Percentiles rank a stretch among this genome's conserved stretches.
Evolutionary conservation across 202 grass and related monocot species (phyloP).

Genomic region (Musa balbisiana): DNA sequence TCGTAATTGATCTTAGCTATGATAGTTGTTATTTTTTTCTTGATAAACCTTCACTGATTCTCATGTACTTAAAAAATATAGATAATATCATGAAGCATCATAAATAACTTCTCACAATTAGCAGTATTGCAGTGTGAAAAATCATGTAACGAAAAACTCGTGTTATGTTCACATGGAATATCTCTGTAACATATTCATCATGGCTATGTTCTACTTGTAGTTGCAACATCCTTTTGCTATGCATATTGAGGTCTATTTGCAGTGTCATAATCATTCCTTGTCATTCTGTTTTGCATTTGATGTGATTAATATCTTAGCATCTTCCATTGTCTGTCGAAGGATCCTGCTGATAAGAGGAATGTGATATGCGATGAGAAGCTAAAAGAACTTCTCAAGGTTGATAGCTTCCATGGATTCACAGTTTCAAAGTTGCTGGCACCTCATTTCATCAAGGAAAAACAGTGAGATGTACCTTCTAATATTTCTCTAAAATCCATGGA

Average conservation of each 20-base stretch:
- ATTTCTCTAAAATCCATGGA: slow-evolving; percentile 23
- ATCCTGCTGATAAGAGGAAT: slow-evolving; percentile 95
- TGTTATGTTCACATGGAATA: not conserved
- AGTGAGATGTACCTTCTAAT: slow-evolving; percentile 30
- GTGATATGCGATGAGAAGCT: slow-evolving; percentile 95
- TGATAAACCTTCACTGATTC: too few relatives aligned
- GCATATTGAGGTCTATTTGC: not conserved
- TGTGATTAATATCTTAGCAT: not conserved
- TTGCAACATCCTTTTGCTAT: too few relatives aligned
- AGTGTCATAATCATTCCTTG: not conserved
- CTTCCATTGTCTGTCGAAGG: slow-evolving; percentile 39
- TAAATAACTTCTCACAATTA: too few relatives aligned
- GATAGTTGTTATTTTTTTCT: not conserved
- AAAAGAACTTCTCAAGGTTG: slow-evolving; percentile 87
- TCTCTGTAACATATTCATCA: not conserved
- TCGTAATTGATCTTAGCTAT: too few relatives aligned
- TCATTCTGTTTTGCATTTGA: not conserved
- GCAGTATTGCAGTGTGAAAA: too few relatives aligned
- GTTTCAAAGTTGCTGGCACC: slow-evolving; percentile 78
- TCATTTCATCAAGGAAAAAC: slow-evolving; percentile 80
- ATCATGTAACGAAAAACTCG: too few relatives aligned
- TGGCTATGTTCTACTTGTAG: too few relatives aligned
- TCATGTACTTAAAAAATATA: too few relatives aligned
- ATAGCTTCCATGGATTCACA: slow-evolving; percentile 74
- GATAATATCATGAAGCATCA: too few relatives aligned